These are phyloP conservation scores for Evernia prunastri DNA, from an alignment of 495 filamentous ascomycete genomes.

Conservation along the genomic window DNA sequence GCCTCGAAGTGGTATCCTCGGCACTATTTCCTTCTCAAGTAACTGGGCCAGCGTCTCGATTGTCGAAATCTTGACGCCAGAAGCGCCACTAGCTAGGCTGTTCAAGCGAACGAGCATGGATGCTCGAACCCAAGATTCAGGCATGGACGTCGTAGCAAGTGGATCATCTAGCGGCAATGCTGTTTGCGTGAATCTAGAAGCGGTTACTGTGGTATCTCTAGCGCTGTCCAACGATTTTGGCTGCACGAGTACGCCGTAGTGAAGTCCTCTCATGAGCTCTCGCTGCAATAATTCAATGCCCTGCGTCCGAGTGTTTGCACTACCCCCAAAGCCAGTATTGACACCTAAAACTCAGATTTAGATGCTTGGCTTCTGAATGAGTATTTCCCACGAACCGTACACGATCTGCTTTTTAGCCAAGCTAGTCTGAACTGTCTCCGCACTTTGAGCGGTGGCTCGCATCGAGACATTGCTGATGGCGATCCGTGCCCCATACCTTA, in stretches of 20 bases:
- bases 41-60: not conserved
- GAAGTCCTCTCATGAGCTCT: not conserved
- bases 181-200: not conserved
- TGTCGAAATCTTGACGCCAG: not conserved
- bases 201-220: not conserved
- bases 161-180: not conserved
- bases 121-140: not conserved
- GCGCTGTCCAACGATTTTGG: not conserved
- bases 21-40: not conserved
- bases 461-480: not conserved
- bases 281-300: not conserved
- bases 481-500: not conserved
- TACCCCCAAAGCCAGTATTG: slow-evolving; percentile 62
- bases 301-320: slow-evolving; percentile 40
- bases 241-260: not conserved
- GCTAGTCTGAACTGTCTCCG: not conserved
- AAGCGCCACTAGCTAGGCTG: not conserved
- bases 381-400: not conserved
- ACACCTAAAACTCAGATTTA: slow-evolving; percentile 31
- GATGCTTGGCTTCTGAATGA: not conserved
- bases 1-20: not conserved
- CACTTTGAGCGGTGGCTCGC: not conserved
- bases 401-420: not conserved
- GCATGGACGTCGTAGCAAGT: not conserved
- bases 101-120: not conserved